Evolutionary conservation across 169 alveolate species (phyloP), one percentile per base, ranked within the genome.

Genomic region (Babesia bovis): DNA sequence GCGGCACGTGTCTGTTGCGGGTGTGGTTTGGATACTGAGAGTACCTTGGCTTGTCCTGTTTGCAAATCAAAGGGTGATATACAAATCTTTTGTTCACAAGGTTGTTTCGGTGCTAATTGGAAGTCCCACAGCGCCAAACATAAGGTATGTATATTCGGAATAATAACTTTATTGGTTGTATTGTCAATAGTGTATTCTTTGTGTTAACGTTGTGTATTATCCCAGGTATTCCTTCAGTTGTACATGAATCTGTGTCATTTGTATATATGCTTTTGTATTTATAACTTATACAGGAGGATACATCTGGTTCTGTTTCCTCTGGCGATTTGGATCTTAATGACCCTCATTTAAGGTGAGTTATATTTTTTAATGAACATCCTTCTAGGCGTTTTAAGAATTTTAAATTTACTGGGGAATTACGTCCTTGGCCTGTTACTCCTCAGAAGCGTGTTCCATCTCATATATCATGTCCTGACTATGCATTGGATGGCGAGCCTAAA

Each of bases 381-480:
- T 72, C 60, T 61, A 89, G 91, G 59, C 51, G 53, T 33, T 93
- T 94, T 42, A 76, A 89, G 36, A 85, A 87, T 35, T 94, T 65
- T 66, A 52, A 36, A 36, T 95, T 93, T 71, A 91, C 98, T 4
- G 99, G 99, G 32, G 86, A 94, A 1, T 53, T 98, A 50, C 84
- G 99, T 53, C 98, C 98, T 26, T 96, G 95, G 82, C 96, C 96
- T 28, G 85, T 91, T 33, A 82, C 97, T 19, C 87, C 90, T 26
- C 84, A 73, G 47, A 92, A 96, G 50, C 58, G 70, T 36, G 98
- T 98, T 5, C 99, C 99, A 17, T 90, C 90, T 2, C 96, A 92
- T 57, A 95, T 98, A 10, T 87, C 91, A 66, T 89, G 82, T 32
- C 99, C 99, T 2, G 99, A 98, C 66, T 98, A 97, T 89, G 98